phyloP scores from a whole-genome alignment of 2,329 filamentous ascomycete genomes.

The Sarocladium kiliense region DNA sequence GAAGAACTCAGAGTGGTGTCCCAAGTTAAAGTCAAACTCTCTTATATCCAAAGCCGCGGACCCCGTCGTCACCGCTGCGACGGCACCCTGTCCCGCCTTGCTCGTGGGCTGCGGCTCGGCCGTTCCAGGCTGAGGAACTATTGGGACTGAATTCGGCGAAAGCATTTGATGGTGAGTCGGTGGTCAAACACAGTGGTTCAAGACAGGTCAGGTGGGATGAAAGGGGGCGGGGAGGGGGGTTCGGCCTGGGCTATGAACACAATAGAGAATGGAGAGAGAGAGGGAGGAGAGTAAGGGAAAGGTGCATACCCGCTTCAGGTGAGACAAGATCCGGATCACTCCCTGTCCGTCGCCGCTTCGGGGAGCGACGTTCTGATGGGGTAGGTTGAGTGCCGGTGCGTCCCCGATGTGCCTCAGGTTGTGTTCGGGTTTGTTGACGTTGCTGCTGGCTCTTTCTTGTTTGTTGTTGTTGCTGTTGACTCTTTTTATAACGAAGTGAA shows the following conservation, averaged over 20 bases:
- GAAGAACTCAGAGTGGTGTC: conserved; percentile 27
- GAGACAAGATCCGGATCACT: conserved; percentile 26
- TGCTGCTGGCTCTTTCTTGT: conserved; percentile 14
- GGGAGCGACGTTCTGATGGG: conserved; percentile 22
- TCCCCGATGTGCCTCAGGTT: conserved; percentile 10
- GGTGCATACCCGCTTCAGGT: conserved; percentile 29
- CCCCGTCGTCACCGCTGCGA: conserved; percentile 18
- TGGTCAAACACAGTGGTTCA: conserved; percentile 11
- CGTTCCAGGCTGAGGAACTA: conserved; percentile 18
- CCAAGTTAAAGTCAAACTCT: conserved; percentile 31
- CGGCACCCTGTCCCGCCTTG: conserved; percentile 17
- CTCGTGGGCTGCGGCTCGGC: neutral
- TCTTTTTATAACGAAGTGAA: conserved; percentile 32
- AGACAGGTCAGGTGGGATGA: conserved; percentile 9
- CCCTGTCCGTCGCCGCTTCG: conserved; percentile 31
- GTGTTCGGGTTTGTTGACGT: conserved; percentile 1
- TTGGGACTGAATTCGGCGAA: conserved; percentile 21
- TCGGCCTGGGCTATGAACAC: neutral
- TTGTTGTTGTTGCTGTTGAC: conserved; percentile 21
- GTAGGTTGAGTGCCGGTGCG: conserved; percentile 10
- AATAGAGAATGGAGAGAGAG: conserved; percentile 1
- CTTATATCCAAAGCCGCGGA: conserved; percentile 21
- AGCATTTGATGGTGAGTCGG: conserved; percentile 18
- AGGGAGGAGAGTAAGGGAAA: conserved; percentile 12
- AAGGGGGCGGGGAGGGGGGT: neutral